A percentile compares a stretch with the other conserved stretches of the same genome.
phyloP scores from a whole-genome alignment of 768 basidiomycete genomes.

The Sarcomyxa edulis region DNA sequence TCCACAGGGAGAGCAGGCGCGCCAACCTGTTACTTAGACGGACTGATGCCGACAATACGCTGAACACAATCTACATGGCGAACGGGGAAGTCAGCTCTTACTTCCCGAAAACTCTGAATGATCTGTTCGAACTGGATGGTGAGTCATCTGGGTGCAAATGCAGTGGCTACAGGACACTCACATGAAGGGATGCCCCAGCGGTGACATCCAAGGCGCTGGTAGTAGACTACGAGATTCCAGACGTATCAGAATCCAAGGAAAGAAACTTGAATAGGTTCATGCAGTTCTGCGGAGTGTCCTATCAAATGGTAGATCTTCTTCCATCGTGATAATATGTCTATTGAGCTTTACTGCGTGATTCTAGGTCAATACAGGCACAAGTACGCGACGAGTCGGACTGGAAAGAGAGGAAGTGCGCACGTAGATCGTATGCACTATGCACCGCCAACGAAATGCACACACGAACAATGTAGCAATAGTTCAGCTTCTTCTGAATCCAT shows the following conservation, averaged over 20 bases:
- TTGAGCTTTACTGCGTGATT: no score
- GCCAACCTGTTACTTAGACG: constrained; percentile 43
- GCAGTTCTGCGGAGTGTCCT: constrained; percentile 50
- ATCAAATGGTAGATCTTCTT: constrained; percentile 60
- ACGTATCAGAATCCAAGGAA: constrained; percentile 33
- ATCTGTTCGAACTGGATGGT: constrained; percentile 51
- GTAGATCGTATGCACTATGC: no score
- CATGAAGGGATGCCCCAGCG: constrained; percentile 13
- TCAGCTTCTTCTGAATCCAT: no score
- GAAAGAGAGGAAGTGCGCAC: no score
- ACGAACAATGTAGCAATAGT: no score
- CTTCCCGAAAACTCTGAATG: constrained; percentile 48
- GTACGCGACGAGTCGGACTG: no score
- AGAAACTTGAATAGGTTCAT: constrained; percentile 51
- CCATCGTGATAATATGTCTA: no score
- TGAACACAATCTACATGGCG: constrained; percentile 43
- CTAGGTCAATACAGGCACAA: no score
- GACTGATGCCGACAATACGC: constrained; percentile 29
- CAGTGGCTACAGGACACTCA: not conserved
- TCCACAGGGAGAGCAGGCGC: constrained; percentile 49
- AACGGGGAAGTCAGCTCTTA: constrained; percentile 40
- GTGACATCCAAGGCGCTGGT: constrained; percentile 28
- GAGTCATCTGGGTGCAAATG: constrained; percentile 11
- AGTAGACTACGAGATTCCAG: constrained; percentile 30
- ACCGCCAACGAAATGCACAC: no score